A percentile compares a stretch with the other conserved stretches of the same genome.
These are phyloP conservation scores for Pythium myriotylum DNA, from an alignment of 352 stramenopile species.

Conservation along the genomic window DNA sequence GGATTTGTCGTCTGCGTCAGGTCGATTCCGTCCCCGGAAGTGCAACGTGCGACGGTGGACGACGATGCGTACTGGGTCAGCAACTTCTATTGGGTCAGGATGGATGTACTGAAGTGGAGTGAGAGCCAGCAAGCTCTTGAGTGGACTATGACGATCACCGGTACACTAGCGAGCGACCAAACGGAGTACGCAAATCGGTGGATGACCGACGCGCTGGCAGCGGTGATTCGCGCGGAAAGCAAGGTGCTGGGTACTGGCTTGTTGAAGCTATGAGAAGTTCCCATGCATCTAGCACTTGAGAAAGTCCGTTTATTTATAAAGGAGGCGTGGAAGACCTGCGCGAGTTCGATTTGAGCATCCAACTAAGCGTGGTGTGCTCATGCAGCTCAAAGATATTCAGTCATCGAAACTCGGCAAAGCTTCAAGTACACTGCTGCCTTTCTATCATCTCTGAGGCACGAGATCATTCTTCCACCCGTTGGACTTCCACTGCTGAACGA, in stretches of 20 bases:
- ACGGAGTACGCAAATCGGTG: neutral
- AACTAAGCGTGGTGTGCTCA: no score
- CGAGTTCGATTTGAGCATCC: no score
- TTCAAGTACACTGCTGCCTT: no score
- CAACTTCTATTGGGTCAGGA: conserved; percentile 15
- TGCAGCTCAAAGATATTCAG: no score
- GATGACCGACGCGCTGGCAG: neutral
- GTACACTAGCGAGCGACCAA: neutral
- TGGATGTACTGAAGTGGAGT: neutral
- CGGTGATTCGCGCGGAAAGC: conserved; percentile 1
- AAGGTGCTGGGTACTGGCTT: neutral
- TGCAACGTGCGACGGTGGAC: conserved; percentile 12
- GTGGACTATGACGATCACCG: neutral
- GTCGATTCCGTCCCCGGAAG: neutral
- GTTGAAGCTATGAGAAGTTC: neutral
- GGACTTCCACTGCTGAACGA: no score
- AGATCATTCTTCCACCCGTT: no score
- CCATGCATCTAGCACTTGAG: no score
- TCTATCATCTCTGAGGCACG: no score
- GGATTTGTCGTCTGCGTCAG: conserved; percentile 8
- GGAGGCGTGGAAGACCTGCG: no score
- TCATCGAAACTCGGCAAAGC: no score
- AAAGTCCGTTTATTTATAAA: no score
- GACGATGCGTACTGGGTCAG: conserved; percentile 10
- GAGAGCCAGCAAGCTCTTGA: neutral